These are phyloP conservation scores for Oryza brachyantha DNA, from an alignment of 176 grass and related monocot species.

Conservation along the genomic window DNA sequence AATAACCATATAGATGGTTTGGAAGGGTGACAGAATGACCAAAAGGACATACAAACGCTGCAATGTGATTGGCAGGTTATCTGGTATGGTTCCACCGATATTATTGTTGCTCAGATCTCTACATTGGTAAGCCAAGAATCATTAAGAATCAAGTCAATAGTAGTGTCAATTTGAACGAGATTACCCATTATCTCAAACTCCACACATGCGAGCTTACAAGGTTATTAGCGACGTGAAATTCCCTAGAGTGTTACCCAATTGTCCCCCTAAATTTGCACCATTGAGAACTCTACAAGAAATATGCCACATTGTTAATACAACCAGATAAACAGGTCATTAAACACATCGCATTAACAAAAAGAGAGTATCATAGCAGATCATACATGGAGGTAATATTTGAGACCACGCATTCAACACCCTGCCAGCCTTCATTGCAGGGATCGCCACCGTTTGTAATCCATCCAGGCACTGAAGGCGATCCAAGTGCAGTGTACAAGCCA, in stretches of 20 bases:
- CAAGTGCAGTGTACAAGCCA: constrained; percentile 71
- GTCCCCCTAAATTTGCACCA: constrained; percentile 72
- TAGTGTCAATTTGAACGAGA: not conserved
- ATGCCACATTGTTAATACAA: constrained; percentile 29
- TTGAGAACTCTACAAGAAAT: constrained; percentile 58
- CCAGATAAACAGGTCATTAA: not conserved
- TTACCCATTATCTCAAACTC: constrained; percentile 27
- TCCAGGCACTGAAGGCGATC: constrained; percentile 65
- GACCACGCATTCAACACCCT: constrained; percentile 67
- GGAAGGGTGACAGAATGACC: not conserved
- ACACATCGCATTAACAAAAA: constrained; percentile 20
- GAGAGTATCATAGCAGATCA: constrained; percentile 4
- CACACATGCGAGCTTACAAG: constrained; percentile 55
- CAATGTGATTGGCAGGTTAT: constrained; percentile 77
- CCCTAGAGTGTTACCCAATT: constrained; percentile 70
- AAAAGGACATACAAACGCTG: constrained; percentile 63
- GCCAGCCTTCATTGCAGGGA: constrained; percentile 78
- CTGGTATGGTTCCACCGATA: constrained; percentile 90
- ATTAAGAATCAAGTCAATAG: constrained; percentile 14
- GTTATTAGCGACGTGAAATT: constrained; percentile 84
- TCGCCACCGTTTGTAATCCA: constrained; percentile 81
- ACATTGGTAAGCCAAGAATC: constrained; percentile 38
- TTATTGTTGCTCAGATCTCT: constrained; percentile 97
- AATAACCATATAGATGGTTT: not conserved
- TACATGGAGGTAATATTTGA: constrained; percentile 98